Conservation (phyloP, 495 filamentous ascomycete species). For the Glonium stellatum region DNA sequence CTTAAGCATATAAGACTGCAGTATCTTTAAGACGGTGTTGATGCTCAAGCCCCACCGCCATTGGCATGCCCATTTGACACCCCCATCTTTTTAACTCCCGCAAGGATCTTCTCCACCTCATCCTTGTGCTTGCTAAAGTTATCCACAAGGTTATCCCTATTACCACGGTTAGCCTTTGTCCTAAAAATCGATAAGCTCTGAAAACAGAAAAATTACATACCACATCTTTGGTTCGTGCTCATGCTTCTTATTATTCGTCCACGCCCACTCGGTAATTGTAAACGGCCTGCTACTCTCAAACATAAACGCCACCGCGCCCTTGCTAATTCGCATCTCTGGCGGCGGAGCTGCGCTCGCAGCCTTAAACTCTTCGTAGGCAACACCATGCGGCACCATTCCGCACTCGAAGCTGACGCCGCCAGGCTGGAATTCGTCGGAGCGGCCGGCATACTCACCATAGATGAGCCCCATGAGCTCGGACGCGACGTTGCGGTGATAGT, state of each 20-base stretch:
- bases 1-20: no score
- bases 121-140: slow-evolving; percentile 42
- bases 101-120: slow-evolving; percentile 43
- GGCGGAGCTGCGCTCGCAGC: slow-evolving; percentile 44
- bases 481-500: slow-evolving; percentile 47
- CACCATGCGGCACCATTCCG: slow-evolving; percentile 52
- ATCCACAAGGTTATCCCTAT: slow-evolving; percentile 43
- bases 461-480: slow-evolving; percentile 49
- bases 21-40: no score
- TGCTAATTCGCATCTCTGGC: slow-evolving; percentile 44
- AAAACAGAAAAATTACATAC: slow-evolving; percentile 13
- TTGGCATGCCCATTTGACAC: not conserved
- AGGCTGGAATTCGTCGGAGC: slow-evolving; percentile 51
- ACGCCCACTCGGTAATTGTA: slow-evolving; percentile 48
- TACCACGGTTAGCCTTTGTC: slow-evolving; percentile 5
- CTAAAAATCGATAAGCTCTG: not conserved
- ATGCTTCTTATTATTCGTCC: slow-evolving; percentile 47
- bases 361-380: slow-evolving; percentile 59
- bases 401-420: slow-evolving; percentile 54
- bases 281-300: slow-evolving; percentile 49
- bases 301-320: slow-evolving; percentile 53
- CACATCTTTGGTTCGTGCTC: slow-evolving; percentile 54
- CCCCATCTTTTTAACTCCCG: slow-evolving; percentile 6
- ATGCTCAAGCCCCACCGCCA: not conserved
- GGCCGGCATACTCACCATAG: slow-evolving; percentile 49